Evolutionary conservation across 208 protist genomes (phyloP), one percentile per base, ranked within the genome.

Genomic region (Trypanosoma cruzi): DNA sequence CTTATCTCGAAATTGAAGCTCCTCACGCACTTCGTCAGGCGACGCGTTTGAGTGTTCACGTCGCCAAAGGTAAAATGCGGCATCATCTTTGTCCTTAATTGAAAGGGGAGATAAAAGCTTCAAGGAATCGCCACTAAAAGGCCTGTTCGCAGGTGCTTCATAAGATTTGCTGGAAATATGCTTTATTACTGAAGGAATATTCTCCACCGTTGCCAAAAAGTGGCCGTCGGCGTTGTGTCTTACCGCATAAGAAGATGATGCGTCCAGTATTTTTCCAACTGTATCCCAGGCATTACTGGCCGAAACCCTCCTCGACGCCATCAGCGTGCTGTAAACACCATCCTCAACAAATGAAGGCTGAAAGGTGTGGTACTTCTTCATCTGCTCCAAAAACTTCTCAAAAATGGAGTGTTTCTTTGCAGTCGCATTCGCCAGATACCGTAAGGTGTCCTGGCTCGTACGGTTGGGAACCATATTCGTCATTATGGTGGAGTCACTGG

Each of bases 281-380:
- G 77, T 65, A 60, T 91, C 77, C 77, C 73, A 84, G 29, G 73
- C 63, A 34, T 22, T 7, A 40, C 48, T 32, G n/a, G 42, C 57
- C 18, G 11, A 53, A 13, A 22, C 20, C 20, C 24, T 73, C 75
- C n/a, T n/a, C n/a, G n/a, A 46, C 60, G 34, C 0, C 20, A 40
- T 40, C 7, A 29, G 49, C 8, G 55, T 58, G 13, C n/a, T 69
- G 49, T 76, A 72, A 28, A 64, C 60, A 49, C 72, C 70, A 63
- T 77, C 79, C 24, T 71, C 63, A 0, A 75, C 72, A 37, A 91
- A 69, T 40, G 83, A 57, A 2, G 88, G 80, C 36, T 85, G 66
- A 77, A 91, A 94, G 8, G 81, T 89, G 28, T 77, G 65, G 64
- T 94, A 94, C 40, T 71, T 69, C 58, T 81, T 77, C 64, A 94